Percentiles rank a stretch among this genome's conserved stretches.
phyloP scores from a whole-genome alignment of 169 alveolate genomes.

The Miamiensis avidus region DNA sequence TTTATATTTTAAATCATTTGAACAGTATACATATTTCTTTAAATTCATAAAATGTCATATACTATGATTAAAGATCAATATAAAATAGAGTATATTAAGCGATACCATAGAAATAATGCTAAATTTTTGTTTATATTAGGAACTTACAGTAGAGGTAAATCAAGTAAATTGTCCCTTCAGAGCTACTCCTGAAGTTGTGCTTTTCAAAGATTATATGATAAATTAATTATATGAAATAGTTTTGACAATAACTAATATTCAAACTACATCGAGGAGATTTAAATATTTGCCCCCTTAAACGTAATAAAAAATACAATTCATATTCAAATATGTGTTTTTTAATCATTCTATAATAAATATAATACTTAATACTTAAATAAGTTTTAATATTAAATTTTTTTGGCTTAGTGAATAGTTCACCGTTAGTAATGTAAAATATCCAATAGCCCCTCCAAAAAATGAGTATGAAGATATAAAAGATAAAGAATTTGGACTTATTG shows the following conservation, averaged over 20 bases:
- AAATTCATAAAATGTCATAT: neutral
- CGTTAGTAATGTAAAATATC: slow-evolving; percentile 67
- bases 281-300: slow-evolving; percentile 80
- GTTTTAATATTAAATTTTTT: neutral
- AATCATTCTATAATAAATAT: neutral
- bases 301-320: slow-evolving; percentile 25
- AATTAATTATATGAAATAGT: slow-evolving; percentile 84
- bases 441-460: slow-evolving; percentile 21
- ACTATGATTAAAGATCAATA: neutral
- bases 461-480: slow-evolving; percentile 2
- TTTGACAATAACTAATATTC: slow-evolving; percentile 77
- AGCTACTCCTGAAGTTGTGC: slow-evolving; percentile 70
- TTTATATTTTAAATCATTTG: too few species aligned
- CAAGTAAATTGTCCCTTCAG: slow-evolving; percentile 68
- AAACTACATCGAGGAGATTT: slow-evolving; percentile 66
- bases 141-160: slow-evolving; percentile 31
- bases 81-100: neutral
- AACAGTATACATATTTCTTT: neutral
- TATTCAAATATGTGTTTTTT: slow-evolving; percentile 9
- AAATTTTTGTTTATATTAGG: neutral
- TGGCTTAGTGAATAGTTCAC: slow-evolving; percentile 64
- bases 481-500: slow-evolving; percentile 74
- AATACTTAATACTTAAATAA: neutral
- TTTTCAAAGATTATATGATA: slow-evolving; percentile 81
- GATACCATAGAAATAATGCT: neutral